Conservation (phyloP, 345 rosid genomes). For the Populus deltoides region DNA sequence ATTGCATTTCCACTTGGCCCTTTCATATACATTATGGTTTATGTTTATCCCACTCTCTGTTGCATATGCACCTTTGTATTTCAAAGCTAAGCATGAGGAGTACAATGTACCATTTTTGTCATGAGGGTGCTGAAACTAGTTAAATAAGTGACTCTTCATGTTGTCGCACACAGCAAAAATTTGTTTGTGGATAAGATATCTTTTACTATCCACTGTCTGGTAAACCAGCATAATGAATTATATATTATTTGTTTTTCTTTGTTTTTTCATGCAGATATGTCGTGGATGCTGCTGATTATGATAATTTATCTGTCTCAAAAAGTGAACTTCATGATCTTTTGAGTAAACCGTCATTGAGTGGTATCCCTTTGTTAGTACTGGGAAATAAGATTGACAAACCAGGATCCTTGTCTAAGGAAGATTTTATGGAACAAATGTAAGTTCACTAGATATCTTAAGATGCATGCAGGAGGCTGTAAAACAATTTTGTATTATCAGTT, state of each 20-base stretch:
- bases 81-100: background rate
- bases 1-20: background rate
- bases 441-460: conserved; percentile 3
- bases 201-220: background rate
- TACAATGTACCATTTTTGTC: background rate
- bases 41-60: background rate
- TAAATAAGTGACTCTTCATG: background rate
- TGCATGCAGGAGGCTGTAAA: background rate
- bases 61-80: background rate
- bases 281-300: conserved; percentile 68
- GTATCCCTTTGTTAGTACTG: conserved; percentile 66
- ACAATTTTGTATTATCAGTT: background rate
- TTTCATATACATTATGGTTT: background rate
- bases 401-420: conserved; percentile 58
- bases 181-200: background rate
- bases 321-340: conserved; percentile 71
- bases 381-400: conserved; percentile 74
- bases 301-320: conserved; percentile 56
- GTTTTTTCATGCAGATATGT: conserved; percentile 46
- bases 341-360: conserved; percentile 57
- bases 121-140: background rate
- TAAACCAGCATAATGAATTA: background rate
- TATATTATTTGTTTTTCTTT: background rate
- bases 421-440: conserved; percentile 55
- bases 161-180: background rate